Conservation (phyloP, 208 protist genomes). For the Trichomonas gallinae region DNA sequence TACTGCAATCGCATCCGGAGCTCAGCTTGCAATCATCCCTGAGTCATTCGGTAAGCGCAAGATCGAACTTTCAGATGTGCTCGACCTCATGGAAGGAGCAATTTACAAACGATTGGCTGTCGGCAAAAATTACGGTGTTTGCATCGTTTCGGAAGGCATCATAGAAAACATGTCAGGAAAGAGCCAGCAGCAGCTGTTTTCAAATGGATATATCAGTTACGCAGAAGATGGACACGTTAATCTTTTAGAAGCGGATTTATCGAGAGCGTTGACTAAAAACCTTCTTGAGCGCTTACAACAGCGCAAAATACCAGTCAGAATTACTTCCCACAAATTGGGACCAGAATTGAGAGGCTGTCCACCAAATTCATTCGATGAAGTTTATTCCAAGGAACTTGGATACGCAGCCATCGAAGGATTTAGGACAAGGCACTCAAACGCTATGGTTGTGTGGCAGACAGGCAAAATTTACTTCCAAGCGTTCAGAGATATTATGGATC, state of each 20-base stretch:
- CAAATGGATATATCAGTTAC: neutral
- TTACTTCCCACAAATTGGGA: conserved; percentile 23
- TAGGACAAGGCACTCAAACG: neutral
- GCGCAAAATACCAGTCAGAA: neutral
- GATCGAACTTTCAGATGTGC: conserved; percentile 6
- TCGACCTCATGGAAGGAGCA: conserved; percentile 18
- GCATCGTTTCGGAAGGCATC: conserved; percentile 29
- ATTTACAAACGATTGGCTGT: conserved; percentile 20
- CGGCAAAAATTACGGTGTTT: conserved; percentile 28
- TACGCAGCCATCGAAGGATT: conserved; percentile 9
- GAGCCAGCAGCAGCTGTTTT: neutral
- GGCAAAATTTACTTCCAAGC: neutral
- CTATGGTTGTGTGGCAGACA: neutral
- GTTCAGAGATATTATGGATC: conserved; percentile 18
- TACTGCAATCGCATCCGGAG: conserved; percentile 27
- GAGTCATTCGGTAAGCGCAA: conserved; percentile 7
- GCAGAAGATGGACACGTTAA: conserved; percentile 21
- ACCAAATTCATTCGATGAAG: conserved; percentile 28
- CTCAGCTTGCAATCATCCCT: conserved; percentile 29
- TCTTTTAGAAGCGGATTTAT: conserved; percentile 24
- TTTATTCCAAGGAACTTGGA: conserved; percentile 29
- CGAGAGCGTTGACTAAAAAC: conserved; percentile 13
- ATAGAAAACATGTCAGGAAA: conserved; percentile 23
- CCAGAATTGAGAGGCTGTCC: conserved; percentile 29
- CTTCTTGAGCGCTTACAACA: neutral